Evolutionary conservation across 768 basidiomycete genomes (phyloP).

Genomic region (Pisolithus albus): DNA sequence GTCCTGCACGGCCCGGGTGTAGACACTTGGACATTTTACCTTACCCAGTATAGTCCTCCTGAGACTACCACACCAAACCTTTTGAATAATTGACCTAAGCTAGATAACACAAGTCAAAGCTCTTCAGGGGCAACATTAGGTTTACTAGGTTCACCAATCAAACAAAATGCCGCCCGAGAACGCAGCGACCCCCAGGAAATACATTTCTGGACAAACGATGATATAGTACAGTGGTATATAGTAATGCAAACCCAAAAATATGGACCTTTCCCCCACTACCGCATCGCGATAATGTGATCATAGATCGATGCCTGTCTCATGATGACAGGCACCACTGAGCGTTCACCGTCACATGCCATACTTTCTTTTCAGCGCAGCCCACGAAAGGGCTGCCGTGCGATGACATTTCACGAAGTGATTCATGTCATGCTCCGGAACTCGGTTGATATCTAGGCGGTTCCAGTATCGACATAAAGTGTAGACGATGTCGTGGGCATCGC

Average conservation of each 20-base stretch:
- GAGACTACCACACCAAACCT: too few relatives aligned
- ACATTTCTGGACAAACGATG: slow-evolving; percentile 7
- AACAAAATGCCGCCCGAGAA: not conserved
- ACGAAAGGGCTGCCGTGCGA: slow-evolving; percentile 57
- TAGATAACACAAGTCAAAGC: not conserved
- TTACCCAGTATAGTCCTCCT: too few relatives aligned
- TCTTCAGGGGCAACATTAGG: not conserved
- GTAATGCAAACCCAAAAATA: not conserved
- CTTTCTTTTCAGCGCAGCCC: slow-evolving; percentile 68
- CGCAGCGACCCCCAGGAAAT: not conserved
- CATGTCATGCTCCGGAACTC: slow-evolving; percentile 84
- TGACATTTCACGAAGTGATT: slow-evolving; percentile 60
- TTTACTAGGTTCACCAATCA: slow-evolving; percentile 4
- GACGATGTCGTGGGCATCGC: slow-evolving; percentile 72
- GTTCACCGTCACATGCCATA: slow-evolving; percentile 46
- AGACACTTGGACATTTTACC: too few relatives aligned
- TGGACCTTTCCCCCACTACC: slow-evolving; percentile 3
- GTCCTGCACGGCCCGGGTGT: too few relatives aligned
- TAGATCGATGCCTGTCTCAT: slow-evolving; percentile 13
- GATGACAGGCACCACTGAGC: slow-evolving; percentile 23
- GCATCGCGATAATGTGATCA: slow-evolving; percentile 12
- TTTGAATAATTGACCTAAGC: too few relatives aligned
- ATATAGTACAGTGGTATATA: slow-evolving; percentile 15
- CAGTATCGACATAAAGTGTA: slow-evolving; percentile 69
- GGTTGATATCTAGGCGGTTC: slow-evolving; percentile 80